These are phyloP conservation scores for Asclepias syriaca DNA, from an alignment of 257 asterid genomes.

Conservation along the genomic window DNA sequence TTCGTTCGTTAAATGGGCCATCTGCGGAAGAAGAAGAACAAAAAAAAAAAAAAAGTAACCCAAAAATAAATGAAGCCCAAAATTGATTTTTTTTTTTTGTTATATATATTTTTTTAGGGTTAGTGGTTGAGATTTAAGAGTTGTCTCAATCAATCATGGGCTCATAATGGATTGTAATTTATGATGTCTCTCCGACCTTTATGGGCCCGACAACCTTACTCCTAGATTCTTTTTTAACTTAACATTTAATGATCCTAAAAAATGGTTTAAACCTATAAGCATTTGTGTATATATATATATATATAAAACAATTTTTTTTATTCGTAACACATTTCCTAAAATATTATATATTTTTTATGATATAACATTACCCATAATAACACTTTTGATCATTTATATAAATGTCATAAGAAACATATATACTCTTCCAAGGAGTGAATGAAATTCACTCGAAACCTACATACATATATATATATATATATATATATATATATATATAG, in stretches of 20 bases:
- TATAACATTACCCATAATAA: too few relatives aligned
- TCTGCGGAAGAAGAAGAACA: too few relatives aligned
- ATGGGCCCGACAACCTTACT: not conserved
- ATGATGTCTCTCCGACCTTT: not conserved
- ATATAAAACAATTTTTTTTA: too few relatives aligned
- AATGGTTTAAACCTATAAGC: not conserved
- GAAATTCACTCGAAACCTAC: too few relatives aligned
- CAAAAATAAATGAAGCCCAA: conserved; percentile 1
- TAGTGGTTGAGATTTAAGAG: not conserved
- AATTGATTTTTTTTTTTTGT: not conserved
- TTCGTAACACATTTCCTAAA: too few relatives aligned
- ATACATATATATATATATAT: too few relatives aligned
- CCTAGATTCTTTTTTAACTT: not conserved
- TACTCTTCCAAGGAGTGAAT: too few relatives aligned
- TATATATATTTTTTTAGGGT: not conserved
- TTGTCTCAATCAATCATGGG: not conserved
- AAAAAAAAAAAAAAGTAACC: not conserved
- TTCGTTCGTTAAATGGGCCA: not conserved
- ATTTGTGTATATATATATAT: not conserved
- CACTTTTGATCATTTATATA: too few relatives aligned
- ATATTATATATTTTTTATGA: too few relatives aligned
- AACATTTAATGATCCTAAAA: too few relatives aligned
- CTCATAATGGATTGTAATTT: not conserved
- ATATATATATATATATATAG: too few relatives aligned
- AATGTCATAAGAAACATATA: too few relatives aligned